Evolutionary conservation across 805 yeast genomes (phyloP).

Genomic region (Geotrichum ghanense): DNA sequence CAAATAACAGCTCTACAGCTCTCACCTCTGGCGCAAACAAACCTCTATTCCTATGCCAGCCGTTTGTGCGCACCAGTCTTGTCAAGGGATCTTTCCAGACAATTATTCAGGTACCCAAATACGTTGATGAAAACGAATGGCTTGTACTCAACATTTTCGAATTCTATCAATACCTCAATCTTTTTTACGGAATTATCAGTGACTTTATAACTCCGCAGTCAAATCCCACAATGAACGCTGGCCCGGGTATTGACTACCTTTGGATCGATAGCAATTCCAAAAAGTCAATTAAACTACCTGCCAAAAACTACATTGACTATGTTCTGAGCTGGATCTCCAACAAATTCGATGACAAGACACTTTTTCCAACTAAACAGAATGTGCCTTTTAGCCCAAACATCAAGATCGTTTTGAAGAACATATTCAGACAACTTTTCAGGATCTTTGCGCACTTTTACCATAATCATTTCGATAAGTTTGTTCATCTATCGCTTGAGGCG

Average conservation of each 20-base stretch:
- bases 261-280: conserved; percentile 76
- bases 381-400: conserved; percentile 82
- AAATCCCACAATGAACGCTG: conserved; percentile 93
- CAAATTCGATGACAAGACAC: conserved; percentile 77
- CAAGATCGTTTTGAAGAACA: conserved; percentile 70
- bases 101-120: conserved; percentile 87
- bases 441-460: conserved; percentile 92
- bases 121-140: conserved; percentile 95
- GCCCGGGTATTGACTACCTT: conserved; percentile 78
- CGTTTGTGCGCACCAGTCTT: conserved; percentile 84
- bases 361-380: conserved; percentile 87
- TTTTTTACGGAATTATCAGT: conserved; percentile 80
- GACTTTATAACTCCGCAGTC: conserved; percentile 86
- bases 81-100: conserved; percentile 96
- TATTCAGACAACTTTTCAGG: conserved; percentile 84
- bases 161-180: conserved; percentile 71
- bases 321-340: conserved; percentile 83
- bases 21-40: conserved; percentile 12
- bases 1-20: conserved; percentile 14
- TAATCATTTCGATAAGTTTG: conserved; percentile 85
- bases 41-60: conserved; percentile 79
- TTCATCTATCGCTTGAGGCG: conserved; percentile 88
- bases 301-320: conserved; percentile 83
- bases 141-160: conserved; percentile 87
- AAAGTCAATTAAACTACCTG: conserved; percentile 79